Conservation (phyloP, 169 alveolate genomes). For the Cryptosporidium andersoni region DNA sequence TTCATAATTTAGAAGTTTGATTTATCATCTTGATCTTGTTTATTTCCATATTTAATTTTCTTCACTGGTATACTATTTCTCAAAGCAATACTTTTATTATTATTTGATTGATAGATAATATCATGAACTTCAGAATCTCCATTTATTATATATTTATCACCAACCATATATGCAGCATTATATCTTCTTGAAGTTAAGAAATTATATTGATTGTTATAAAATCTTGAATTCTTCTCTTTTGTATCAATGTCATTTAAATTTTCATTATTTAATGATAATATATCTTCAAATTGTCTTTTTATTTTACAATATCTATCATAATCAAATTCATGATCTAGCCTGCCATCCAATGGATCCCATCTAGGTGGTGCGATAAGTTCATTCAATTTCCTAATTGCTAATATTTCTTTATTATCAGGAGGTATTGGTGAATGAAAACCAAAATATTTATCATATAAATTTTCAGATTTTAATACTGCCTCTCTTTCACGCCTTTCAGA, state of each 20-base stretch:
- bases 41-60: too few relatives aligned
- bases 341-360: conserved; percentile 72
- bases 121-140: conserved; percentile 59
- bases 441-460: conserved; percentile 47
- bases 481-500: conserved; percentile 28
- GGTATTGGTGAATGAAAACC: conserved; percentile 39
- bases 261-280: conserved; percentile 50
- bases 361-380: conserved; percentile 65
- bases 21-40: neutral
- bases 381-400: conserved; percentile 57
- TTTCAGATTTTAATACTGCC: conserved; percentile 23
- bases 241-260: conserved; percentile 31
- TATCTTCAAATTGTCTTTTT: conserved; percentile 59
- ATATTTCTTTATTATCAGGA: conserved; percentile 59
- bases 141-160: conserved; percentile 26
- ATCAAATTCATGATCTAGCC: conserved; percentile 69
- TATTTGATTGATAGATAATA: conserved; percentile 21
- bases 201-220: conserved; percentile 40
- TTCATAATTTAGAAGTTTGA: neutral
- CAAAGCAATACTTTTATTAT: conserved; percentile 36
- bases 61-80: conserved; percentile 4
- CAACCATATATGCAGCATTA: conserved; percentile 48
- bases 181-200: conserved; percentile 49
- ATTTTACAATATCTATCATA: conserved; percentile 59
- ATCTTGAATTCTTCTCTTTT: conserved; percentile 47